A percentile compares a stretch with the other conserved stretches of the same genome.
phyloP scores from a whole-genome alignment of 2,329 filamentous ascomycete species.

The Fusarium coicis region DNA sequence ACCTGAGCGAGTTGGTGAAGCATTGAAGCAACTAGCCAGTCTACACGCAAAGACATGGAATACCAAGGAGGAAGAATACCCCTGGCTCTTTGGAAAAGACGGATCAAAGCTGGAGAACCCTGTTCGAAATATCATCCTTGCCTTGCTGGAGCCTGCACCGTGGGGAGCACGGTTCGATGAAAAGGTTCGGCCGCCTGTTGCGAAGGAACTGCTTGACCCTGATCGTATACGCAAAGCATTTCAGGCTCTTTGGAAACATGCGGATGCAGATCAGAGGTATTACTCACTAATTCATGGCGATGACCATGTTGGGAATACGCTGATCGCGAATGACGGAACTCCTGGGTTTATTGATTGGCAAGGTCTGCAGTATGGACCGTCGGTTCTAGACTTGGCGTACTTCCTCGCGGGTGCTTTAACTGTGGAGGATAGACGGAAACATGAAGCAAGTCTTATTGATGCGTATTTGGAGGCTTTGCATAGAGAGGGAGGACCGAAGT shows the following conservation, averaged over 20 bases:
- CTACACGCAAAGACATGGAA: background rate
- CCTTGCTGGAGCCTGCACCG: background rate
- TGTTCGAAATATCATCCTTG: background rate
- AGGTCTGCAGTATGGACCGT: background rate
- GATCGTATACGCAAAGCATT: background rate
- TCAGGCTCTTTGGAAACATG: background rate
- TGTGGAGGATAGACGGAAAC: background rate
- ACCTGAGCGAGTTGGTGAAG: background rate
- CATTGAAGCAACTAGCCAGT: background rate
- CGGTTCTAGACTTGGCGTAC: background rate
- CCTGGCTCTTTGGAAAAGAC: background rate
- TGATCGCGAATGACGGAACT: background rate
- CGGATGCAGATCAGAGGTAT: background rate
- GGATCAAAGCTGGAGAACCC: background rate
- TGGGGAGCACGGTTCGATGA: background rate
- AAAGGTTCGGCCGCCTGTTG: background rate
- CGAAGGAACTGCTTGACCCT: background rate
- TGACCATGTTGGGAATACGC: background rate
- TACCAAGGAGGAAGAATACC: background rate
- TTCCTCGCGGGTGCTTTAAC: background rate
- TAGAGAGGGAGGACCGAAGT: background rate
- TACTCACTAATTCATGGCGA: background rate
- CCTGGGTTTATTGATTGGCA: slow-evolving; percentile 1
- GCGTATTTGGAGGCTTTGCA: background rate
- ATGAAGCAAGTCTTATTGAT: background rate